Percentiles rank a stretch among this genome's conserved stretches.
Evolutionary conservation across 176 grass and related monocot genomes (phyloP).

Genomic region (Cenchrus purpureus): DNA sequence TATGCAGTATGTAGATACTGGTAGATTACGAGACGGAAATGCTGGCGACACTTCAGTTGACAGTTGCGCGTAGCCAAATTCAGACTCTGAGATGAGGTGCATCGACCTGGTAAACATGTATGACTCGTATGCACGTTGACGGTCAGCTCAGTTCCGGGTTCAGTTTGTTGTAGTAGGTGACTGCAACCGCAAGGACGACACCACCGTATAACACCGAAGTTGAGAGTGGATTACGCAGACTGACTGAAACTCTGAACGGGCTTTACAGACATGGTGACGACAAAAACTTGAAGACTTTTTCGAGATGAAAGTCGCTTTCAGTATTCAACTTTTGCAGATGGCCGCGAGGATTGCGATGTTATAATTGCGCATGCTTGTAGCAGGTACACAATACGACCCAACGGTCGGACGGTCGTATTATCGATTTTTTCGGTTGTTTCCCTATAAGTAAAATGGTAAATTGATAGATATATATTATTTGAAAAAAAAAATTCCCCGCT

Average conservation of each 20-base stretch:
- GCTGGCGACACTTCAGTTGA: not conserved
- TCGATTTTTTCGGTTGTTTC: too few relatives aligned
- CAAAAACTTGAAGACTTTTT: not conserved
- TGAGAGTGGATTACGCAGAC: not conserved
- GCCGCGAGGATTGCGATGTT: not conserved
- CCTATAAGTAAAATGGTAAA: too few relatives aligned
- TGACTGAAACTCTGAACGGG: not conserved
- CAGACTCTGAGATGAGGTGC: not conserved
- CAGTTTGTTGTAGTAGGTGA: not conserved
- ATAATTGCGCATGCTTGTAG: too few relatives aligned
- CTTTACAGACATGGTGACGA: not conserved
- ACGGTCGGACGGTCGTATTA: too few relatives aligned
- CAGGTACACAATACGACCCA: too few relatives aligned
- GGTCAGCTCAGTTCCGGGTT: not conserved
- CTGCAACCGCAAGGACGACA: not conserved
- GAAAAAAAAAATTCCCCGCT: too few relatives aligned
- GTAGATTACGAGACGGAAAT: not conserved
- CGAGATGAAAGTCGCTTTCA: not conserved
- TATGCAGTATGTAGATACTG: not conserved
- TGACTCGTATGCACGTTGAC: slow-evolving; percentile 1
- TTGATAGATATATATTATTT: too few relatives aligned
- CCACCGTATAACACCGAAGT: not conserved
- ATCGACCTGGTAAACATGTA: not conserved
- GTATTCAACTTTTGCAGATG: not conserved
- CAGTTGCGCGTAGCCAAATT: not conserved